A percentile compares a stretch with the other conserved stretches of the same genome.
These are phyloP conservation scores for Chlamydomonas sp. DNA, from an alignment of 139 green algal genomes.

Conservation along the genomic window DNA sequence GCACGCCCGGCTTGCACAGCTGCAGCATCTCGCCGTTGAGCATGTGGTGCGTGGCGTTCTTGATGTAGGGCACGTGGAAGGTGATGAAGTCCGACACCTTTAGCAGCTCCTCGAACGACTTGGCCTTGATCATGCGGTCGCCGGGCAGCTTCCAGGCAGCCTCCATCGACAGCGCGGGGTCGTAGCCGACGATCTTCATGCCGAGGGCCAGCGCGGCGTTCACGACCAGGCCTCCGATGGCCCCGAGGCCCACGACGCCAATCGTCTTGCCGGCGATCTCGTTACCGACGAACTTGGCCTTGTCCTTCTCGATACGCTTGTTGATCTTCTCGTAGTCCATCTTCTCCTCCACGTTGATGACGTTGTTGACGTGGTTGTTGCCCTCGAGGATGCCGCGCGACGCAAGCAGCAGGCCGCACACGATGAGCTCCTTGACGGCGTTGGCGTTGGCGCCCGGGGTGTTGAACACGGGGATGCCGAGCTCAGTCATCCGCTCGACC, in stretches of 20 bases:
- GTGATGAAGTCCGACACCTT: slow-evolving; percentile 41
- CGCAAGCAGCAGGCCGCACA: slow-evolving; percentile 38
- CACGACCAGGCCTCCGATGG: slow-evolving; percentile 39
- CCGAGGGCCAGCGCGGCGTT: slow-evolving; percentile 34
- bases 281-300: slow-evolving; percentile 38
- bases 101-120: slow-evolving; percentile 34
- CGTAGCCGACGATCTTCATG: slow-evolving; percentile 45
- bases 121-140: slow-evolving; percentile 38
- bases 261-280: slow-evolving; percentile 51
- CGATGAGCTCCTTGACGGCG: slow-evolving; percentile 44
- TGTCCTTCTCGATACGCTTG: slow-evolving; percentile 46
- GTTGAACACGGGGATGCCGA: slow-evolving; percentile 50
- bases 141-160: slow-evolving; percentile 40
- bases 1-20: slow-evolving; percentile 37
- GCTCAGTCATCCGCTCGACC: slow-evolving; percentile 41
- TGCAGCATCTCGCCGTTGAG: slow-evolving; percentile 35
- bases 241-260: slow-evolving; percentile 42
- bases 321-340: slow-evolving; percentile 30
- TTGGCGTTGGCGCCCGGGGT: slow-evolving; percentile 49
- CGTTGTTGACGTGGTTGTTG: slow-evolving; percentile 30
- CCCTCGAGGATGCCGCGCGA: slow-evolving; percentile 40
- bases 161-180: slow-evolving; percentile 42
- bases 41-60: slow-evolving; percentile 44
- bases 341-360: slow-evolving; percentile 42
- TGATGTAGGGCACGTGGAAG: slow-evolving; percentile 40